phyloP scores from a whole-genome alignment of 208 protist genomes.

The Trypanosoma boissoni region DNA sequence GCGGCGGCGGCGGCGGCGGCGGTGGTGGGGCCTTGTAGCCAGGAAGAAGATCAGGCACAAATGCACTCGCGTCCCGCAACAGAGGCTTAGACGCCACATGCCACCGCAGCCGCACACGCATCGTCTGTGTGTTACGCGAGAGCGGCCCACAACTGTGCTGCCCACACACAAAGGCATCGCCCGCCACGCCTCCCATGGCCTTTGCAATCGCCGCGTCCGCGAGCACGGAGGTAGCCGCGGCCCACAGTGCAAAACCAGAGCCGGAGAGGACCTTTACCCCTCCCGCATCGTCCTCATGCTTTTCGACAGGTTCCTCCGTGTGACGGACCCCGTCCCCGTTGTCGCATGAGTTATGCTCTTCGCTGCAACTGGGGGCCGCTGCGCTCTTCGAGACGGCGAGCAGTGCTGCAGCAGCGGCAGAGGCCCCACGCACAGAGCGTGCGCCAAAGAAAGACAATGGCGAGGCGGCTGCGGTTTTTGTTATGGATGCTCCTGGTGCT shows the following conservation, averaged over 20 bases:
- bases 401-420: constrained; percentile 48
- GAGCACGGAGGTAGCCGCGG: constrained; percentile 13
- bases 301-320: background rate
- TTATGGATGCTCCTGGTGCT: background rate
- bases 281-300: background rate
- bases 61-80: constrained; percentile 14
- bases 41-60: constrained; percentile 24
- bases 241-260: constrained; percentile 14
- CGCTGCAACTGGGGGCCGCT: too few relatives aligned
- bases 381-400: constrained; percentile 18
- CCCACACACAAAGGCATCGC: constrained; percentile 28
- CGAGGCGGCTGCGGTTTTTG: constrained; percentile 16
- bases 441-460: constrained; percentile 67
- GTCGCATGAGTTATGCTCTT: too few relatives aligned
- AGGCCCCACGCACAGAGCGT: constrained; percentile 14
- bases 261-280: background rate
- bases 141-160: constrained; percentile 16
- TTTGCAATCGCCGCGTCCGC: constrained; percentile 7
- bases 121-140: constrained; percentile 31
- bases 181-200: constrained; percentile 9
- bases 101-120: constrained; percentile 67
- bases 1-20: too few relatives aligned
- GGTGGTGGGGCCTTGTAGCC: constrained; percentile 14
- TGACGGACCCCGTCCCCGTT: background rate
- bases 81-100: constrained; percentile 39